A percentile compares a stretch with the other conserved stretches of the same genome.
Evolutionary conservation across 106 monocot genomes (phyloP).

Genomic region (Dendrobium catenatum): DNA sequence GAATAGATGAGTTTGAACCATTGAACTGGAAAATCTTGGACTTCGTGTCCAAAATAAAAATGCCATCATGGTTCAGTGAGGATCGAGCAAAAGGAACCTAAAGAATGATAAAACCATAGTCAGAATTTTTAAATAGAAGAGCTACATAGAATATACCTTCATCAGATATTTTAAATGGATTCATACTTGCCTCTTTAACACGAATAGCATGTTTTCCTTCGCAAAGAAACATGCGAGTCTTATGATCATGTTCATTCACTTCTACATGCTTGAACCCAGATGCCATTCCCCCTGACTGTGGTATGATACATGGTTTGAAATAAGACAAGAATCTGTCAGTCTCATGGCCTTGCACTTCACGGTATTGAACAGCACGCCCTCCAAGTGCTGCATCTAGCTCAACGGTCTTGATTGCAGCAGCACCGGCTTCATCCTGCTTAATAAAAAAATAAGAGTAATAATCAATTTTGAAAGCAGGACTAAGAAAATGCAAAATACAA

Average conservation of each 20-base stretch:
- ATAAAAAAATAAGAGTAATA: neutral
- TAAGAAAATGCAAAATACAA: neutral
- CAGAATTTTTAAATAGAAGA: constrained; percentile 4
- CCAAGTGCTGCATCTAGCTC: constrained; percentile 34
- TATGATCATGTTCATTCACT: constrained; percentile 22
- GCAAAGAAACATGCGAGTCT: constrained; percentile 25
- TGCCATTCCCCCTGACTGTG: constrained; percentile 23
- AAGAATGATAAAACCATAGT: neutral
- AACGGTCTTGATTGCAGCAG: constrained; percentile 36
- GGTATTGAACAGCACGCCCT: constrained; percentile 37
- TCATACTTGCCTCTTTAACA: constrained; percentile 25
- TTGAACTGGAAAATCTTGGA: constrained; percentile 42
- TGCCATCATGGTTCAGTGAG: constrained; percentile 36
- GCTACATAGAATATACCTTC: neutral
- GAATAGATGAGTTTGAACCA: constrained; percentile 42
- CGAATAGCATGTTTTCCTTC: constrained; percentile 23
- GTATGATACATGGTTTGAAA: constrained; percentile 39
- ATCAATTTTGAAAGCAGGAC: neutral
- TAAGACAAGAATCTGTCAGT: constrained; percentile 35
- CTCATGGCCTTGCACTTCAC: constrained; percentile 36
- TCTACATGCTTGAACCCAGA: constrained; percentile 29
- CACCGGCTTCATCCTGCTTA: constrained; percentile 34
- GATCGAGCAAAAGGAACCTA: constrained; percentile 40
- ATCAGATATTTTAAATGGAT: constrained; percentile 2
- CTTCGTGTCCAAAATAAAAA: constrained; percentile 41